phyloP scores from a whole-genome alignment of 441 rosid species.

The Populus trichocarpa region DNA sequence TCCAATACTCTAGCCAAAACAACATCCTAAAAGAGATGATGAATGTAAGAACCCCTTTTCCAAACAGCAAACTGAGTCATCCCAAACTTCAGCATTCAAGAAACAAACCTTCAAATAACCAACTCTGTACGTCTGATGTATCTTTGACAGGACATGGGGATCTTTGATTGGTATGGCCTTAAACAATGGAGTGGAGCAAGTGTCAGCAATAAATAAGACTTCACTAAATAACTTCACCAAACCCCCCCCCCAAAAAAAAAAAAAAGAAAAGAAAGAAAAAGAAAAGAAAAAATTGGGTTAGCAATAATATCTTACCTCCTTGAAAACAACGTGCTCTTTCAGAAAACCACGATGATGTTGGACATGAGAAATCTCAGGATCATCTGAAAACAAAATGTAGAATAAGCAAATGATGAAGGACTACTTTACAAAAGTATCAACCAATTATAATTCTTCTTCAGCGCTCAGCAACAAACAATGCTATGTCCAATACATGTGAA shows the following conservation, averaged over 20 bases:
- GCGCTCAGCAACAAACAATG: background rate
- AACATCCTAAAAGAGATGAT: slow-evolving; percentile 67
- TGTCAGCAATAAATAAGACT: slow-evolving; percentile 12
- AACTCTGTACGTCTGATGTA: slow-evolving; percentile 97
- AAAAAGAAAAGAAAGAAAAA: background rate
- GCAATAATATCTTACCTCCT: slow-evolving; percentile 59
- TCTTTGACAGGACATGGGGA: slow-evolving; percentile 78
- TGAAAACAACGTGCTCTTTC: slow-evolving; percentile 91
- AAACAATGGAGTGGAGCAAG: slow-evolving; percentile 17
- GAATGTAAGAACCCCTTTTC: slow-evolving; percentile 19
- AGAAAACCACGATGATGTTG: slow-evolving; percentile 86
- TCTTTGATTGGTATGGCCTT: slow-evolving; percentile 96
- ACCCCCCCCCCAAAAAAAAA: background rate
- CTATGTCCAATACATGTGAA: background rate
- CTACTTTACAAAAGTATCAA: background rate
- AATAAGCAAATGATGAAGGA: slow-evolving; percentile 11
- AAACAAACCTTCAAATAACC: slow-evolving; percentile 87
- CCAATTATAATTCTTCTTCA: background rate
- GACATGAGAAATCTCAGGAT: slow-evolving; percentile 71
- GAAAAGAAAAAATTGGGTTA: background rate
- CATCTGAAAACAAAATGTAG: slow-evolving; percentile 57
- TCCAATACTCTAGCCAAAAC: slow-evolving; percentile 95
- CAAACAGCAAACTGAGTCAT: background rate
- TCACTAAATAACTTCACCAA: background rate
- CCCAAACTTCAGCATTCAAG: slow-evolving; percentile 12